These are phyloP conservation scores for Lactuca sativa DNA, from an alignment of 129 eudicot genomes.

Conservation along the genomic window DNA sequence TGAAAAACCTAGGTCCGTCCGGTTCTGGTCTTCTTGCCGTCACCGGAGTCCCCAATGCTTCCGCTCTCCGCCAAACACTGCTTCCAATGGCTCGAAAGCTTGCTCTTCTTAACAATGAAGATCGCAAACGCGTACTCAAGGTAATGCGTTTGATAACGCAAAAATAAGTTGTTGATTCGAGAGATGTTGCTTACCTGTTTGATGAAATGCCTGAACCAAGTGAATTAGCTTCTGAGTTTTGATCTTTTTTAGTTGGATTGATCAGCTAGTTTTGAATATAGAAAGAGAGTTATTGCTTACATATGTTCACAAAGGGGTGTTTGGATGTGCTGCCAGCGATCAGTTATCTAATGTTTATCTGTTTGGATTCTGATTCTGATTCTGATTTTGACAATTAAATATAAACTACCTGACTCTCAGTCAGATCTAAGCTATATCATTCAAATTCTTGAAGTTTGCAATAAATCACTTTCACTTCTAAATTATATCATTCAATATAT, in stretches of 20 bases:
- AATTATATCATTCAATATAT: not conserved
- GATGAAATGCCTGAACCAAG: slow-evolving; percentile 37
- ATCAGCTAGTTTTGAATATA: not conserved
- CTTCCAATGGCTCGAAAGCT: slow-evolving; percentile 80
- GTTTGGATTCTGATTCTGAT: not conserved
- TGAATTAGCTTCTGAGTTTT: slow-evolving; percentile 1
- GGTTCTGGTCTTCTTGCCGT: slow-evolving; percentile 87
- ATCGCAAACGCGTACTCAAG: slow-evolving; percentile 75
- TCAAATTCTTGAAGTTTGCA: too few species aligned
- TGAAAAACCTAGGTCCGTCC: slow-evolving; percentile 75
- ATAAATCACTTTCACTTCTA: too few species aligned
- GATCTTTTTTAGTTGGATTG: not conserved
- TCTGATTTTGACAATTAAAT: too few species aligned
- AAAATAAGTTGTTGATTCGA: not conserved
- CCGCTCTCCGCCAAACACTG: slow-evolving; percentile 46
- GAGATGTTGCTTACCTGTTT: slow-evolving; percentile 19
- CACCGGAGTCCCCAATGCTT: slow-evolving; percentile 54
- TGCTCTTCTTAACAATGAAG: slow-evolving; percentile 54
- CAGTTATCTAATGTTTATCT: not conserved
- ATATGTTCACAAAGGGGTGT: not conserved
- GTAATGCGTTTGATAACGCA: slow-evolving; percentile 26
- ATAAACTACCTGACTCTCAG: too few species aligned
- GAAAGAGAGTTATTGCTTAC: not conserved
- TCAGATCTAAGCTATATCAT: too few species aligned
- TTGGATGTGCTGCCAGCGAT: not conserved